Evolutionary conservation across 495 filamentous ascomycete species (phyloP).

Genomic region (Tricharina praecox): DNA sequence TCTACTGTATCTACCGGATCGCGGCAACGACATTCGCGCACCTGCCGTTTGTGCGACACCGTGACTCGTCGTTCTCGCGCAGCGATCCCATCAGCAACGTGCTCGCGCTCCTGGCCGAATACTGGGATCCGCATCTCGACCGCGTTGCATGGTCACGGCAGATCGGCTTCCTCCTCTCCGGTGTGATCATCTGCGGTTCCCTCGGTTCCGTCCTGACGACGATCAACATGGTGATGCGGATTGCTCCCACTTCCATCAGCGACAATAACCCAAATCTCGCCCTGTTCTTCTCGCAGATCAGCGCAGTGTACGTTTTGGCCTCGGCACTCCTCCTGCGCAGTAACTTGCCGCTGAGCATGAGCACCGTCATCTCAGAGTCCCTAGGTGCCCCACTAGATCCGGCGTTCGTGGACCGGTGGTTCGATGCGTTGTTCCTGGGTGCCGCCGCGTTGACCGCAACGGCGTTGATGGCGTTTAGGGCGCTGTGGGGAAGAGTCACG

Average conservation of each 20-base stretch:
- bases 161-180: conserved; percentile 61
- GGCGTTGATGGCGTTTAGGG: conserved; percentile 52
- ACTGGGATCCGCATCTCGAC: conserved; percentile 56
- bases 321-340: conserved; percentile 54
- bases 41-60: conserved; percentile 88
- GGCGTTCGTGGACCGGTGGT: conserved; percentile 67
- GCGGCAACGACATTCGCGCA: conserved; percentile 59
- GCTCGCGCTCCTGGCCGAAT: conserved; percentile 51
- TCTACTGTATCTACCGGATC: conserved; percentile 64
- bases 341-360: conserved; percentile 54
- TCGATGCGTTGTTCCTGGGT: conserved; percentile 61
- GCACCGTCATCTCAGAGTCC: conserved; percentile 52
- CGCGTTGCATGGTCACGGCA: conserved; percentile 56
- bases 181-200: conserved; percentile 58
- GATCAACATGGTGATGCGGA: conserved; percentile 53
- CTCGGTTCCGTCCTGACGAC: conserved; percentile 63
- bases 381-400: conserved; percentile 49
- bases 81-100: conserved; percentile 65
- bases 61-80: conserved; percentile 41
- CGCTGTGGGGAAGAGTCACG: conserved; percentile 32
- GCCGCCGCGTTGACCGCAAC: conserved; percentile 43
- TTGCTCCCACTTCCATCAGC: conserved; percentile 41
- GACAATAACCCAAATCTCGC: conserved; percentile 46
- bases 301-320: conserved; percentile 62
- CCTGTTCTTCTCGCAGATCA: conserved; percentile 55